A percentile compares a stretch with the other conserved stretches of the same genome.
Conservation (phyloP, 371 early-diverging fungal species). For the Mucor saturninus region DNA sequence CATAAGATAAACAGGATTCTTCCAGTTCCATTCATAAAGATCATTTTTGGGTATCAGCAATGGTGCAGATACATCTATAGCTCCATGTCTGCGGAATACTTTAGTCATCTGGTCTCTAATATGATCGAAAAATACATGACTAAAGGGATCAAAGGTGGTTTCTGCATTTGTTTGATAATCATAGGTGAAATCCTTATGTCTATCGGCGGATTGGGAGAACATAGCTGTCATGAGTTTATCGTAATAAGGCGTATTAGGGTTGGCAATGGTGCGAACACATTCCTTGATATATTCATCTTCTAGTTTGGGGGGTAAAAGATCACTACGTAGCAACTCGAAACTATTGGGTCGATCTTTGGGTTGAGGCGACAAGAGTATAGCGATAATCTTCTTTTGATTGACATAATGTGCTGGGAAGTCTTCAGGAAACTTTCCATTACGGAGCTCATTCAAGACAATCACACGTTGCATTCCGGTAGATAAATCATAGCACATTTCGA, state of each 20-base stretch:
- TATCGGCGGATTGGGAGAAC: slow-evolving; percentile 79
- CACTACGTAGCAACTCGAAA: slow-evolving; percentile 81
- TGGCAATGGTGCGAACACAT: slow-evolving; percentile 88
- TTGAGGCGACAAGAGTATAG: slow-evolving; percentile 73
- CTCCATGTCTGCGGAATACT: slow-evolving; percentile 89
- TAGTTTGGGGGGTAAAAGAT: slow-evolving; percentile 80
- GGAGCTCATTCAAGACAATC: slow-evolving; percentile 63
- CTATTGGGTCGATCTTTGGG: slow-evolving; percentile 87
- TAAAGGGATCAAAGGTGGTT: slow-evolving; percentile 59
- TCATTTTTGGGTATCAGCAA: slow-evolving; percentile 86
- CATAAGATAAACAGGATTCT: slow-evolving; percentile 79
- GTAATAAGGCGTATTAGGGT: slow-evolving; percentile 89
- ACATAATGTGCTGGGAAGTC: slow-evolving; percentile 71
- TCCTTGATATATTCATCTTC: slow-evolving; percentile 94
- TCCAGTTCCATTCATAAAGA: slow-evolving; percentile 66
- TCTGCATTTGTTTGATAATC: slow-evolving; percentile 76
- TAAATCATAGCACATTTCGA: slow-evolving; percentile 77
- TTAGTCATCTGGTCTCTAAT: slow-evolving; percentile 77
- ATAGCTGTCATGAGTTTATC: slow-evolving; percentile 80
- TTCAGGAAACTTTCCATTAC: slow-evolving; percentile 73
- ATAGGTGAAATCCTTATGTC: slow-evolving; percentile 89
- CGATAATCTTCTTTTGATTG: slow-evolving; percentile 75
- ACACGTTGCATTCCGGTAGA: slow-evolving; percentile 80
- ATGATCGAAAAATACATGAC: slow-evolving; percentile 70
- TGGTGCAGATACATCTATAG: slow-evolving; percentile 83